phyloP scores from a whole-genome alignment of 202 grass and related monocot genomes.

The Schoenoplectus tabernaemontani region DNA sequence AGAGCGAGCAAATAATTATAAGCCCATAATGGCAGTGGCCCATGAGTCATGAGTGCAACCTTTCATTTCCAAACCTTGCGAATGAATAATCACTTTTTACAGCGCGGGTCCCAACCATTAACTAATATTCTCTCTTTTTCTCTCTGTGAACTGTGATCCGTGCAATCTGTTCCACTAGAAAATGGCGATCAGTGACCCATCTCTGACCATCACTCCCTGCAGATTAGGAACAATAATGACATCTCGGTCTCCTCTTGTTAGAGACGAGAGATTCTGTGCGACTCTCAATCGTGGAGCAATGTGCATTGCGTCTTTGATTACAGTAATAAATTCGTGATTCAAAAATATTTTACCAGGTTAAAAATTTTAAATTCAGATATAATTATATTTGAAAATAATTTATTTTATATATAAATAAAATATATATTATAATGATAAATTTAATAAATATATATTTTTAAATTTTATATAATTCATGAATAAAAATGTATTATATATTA shows the following conservation, averaged over 20 bases:
- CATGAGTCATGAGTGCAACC: slow-evolving; percentile 14
- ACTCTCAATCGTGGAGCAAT: background rate
- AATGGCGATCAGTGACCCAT: background rate
- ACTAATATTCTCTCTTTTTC: background rate
- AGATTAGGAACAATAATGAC: background rate
- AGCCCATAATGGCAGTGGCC: slow-evolving; percentile 14
- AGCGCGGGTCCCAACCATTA: background rate
- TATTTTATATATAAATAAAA: too few species aligned
- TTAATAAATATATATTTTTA: too few species aligned
- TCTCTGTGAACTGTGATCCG: background rate
- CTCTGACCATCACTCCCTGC: background rate
- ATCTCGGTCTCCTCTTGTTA: background rate
- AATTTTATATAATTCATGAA: too few species aligned
- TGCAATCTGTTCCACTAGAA: background rate
- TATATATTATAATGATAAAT: too few species aligned
- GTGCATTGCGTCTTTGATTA: background rate
- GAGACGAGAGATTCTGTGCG: background rate
- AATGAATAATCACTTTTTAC: slow-evolving; percentile 13
- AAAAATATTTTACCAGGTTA: too few species aligned
- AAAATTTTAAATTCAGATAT: too few species aligned
- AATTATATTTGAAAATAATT: too few species aligned
- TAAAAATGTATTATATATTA: too few species aligned
- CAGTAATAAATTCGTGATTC: too few species aligned
- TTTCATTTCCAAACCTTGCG: background rate
- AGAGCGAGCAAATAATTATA: background rate